Base-by-base conservation (phyloP, 805 yeast species). In the Wickerhamomyces sydowiorum region DNA sequence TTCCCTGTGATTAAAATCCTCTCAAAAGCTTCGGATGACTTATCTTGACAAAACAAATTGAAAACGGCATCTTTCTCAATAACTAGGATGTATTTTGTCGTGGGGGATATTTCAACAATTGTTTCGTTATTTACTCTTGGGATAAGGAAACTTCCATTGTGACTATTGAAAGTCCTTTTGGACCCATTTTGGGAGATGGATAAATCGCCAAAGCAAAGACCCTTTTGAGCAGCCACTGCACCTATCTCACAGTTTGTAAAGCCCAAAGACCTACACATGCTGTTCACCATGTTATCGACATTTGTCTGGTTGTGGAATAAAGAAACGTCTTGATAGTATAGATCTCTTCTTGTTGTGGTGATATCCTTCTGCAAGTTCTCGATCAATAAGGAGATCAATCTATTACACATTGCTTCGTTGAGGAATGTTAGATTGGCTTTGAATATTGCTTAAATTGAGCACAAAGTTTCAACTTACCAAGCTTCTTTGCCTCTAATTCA, bases 191-290 rank as follows among this genome's bases (percentile, higher is more conserved):
- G 19, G 27, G 58, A 22, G 24, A 33, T 14, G 4, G 42, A 37
- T 2, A 67, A 21, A 38, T 62, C 54, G 0, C 76, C 76, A 48
- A 48, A 74, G 17, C 80, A 54, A 20, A 81, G 53, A 0, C 89
- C 87, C 53, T 82, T 82, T 50, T 76, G 86, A 1, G 82, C 70
- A 1, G 86, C 77, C 7, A 69, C 65, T 0, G 82, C 70, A 6
- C 72, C 70, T 4, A 82, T 50, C 4, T 60, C 53, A 32, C 58
- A 65, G n/a, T 67, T 58, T 0, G 68, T 51, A 8, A 71, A 52
- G 0, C 59, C 63, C 29, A 80, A 61, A 12, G 73, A 61, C 1
- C 47, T 45, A 4, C 68, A 57, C 3, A 82, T 43, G 3, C 54
- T 43, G 4, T 62, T 65, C 1, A 82, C 45, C 32, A 72, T 57